Evolutionary conservation across 129 eudicot species (phyloP).

Genomic region (Centaurea solstitialis): DNA sequence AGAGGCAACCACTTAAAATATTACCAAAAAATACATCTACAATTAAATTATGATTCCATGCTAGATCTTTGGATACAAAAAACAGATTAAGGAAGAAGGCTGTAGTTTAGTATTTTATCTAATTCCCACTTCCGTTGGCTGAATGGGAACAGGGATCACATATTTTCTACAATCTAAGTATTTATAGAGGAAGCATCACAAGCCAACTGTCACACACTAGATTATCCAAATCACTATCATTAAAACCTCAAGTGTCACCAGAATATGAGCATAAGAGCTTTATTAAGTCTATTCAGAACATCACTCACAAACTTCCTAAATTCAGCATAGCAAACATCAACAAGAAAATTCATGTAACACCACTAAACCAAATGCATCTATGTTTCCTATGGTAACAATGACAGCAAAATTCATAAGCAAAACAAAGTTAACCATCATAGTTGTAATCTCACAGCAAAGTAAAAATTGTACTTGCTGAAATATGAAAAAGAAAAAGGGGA

Average conservation of each 20-base stretch:
- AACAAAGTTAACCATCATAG: slow-evolving; percentile 1
- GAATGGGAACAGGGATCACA: neutral
- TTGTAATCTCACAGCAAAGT: slow-evolving; percentile 4
- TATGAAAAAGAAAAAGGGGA: neutral
- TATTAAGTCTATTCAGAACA: slow-evolving; percentile 8
- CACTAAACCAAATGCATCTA: slow-evolving; percentile 31
- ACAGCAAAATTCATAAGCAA: slow-evolving; percentile 3
- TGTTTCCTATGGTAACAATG: slow-evolving; percentile 14
- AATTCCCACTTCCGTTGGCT: neutral
- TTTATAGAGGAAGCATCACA: neutral
- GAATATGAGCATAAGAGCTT: neutral
- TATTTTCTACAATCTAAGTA: neutral
- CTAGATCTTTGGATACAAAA: neutral
- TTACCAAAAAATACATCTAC: neutral
- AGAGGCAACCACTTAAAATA: neutral
- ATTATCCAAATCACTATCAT: neutral
- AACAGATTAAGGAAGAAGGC: slow-evolving; percentile 8
- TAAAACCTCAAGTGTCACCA: neutral
- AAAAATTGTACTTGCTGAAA: neutral
- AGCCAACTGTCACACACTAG: neutral
- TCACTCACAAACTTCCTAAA: neutral
- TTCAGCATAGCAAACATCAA: slow-evolving; percentile 12
- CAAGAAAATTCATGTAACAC: slow-evolving; percentile 16
- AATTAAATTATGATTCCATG: slow-evolving; percentile 3
- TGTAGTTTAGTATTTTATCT: slow-evolving; percentile 3